phyloP scores from a whole-genome alignment of 2,329 filamentous ascomycete genomes.

The Metarhizium guizhouense region DNA sequence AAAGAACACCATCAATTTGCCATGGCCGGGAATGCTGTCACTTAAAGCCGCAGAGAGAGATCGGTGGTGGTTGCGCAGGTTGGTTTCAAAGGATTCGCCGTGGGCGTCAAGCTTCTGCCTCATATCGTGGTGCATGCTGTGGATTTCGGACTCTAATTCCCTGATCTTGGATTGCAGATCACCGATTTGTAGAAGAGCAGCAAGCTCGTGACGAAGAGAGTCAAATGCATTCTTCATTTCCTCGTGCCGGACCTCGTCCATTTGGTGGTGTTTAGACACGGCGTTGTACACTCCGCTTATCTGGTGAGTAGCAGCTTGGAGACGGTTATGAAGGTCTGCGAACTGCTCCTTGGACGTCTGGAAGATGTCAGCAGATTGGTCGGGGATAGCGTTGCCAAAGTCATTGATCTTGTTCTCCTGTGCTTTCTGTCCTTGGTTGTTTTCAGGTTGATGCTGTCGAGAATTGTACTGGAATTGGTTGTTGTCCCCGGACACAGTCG shows the following conservation, averaged over 20 bases:
- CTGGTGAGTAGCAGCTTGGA: slow-evolving; percentile 66
- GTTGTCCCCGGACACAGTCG: slow-evolving; percentile 12
- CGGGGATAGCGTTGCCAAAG: slow-evolving; percentile 29
- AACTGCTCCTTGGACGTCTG: slow-evolving; percentile 56
- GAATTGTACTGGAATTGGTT: slow-evolving; percentile 7
- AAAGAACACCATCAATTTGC: slow-evolving; percentile 56
- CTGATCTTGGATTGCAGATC: slow-evolving; percentile 36
- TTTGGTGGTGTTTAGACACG: slow-evolving; percentile 39
- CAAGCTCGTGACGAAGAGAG: slow-evolving; percentile 36
- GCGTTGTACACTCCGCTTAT: slow-evolving; percentile 53
- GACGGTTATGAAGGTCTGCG: slow-evolving; percentile 72
- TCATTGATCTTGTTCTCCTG: slow-evolving; percentile 21
- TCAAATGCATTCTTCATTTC: slow-evolving; percentile 41
- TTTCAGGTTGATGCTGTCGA: slow-evolving; percentile 18
- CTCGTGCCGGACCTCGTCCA: slow-evolving; percentile 46
- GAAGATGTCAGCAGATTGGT: slow-evolving; percentile 38
- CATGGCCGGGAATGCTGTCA: slow-evolving; percentile 39
- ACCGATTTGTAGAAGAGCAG: slow-evolving; percentile 35
- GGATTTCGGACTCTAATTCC: slow-evolving; percentile 50
- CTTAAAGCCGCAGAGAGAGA: slow-evolving; percentile 39
- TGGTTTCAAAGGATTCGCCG: slow-evolving; percentile 45
- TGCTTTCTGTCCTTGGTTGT: slow-evolving; percentile 23
- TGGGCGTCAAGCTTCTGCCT: slow-evolving; percentile 38
- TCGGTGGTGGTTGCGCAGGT: slow-evolving; percentile 40
- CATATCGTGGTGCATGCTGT: slow-evolving; percentile 46